These are phyloP conservation scores for Xylaria nigripes DNA, from an alignment of 495 filamentous ascomycete genomes.

Conservation along the genomic window DNA sequence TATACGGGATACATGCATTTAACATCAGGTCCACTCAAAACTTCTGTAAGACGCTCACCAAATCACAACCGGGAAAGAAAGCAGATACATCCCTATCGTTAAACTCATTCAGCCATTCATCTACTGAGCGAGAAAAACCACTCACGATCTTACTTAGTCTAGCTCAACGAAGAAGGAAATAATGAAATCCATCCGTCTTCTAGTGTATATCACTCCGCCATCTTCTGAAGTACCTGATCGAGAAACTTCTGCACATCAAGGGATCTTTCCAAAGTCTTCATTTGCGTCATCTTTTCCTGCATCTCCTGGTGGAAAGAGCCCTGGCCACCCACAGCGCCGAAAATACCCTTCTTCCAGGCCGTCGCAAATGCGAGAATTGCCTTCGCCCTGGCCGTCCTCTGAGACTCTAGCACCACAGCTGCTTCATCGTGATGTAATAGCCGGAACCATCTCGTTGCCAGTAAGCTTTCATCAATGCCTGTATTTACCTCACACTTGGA, in stretches of 20 bases:
- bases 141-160: not conserved
- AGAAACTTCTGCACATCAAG: constrained; percentile 34
- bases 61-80: too few relatives aligned
- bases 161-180: not conserved
- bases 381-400: constrained; percentile 32
- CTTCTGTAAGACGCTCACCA: too few relatives aligned
- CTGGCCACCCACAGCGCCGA: constrained; percentile 16
- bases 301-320: constrained; percentile 11
- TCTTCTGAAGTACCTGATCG: constrained; percentile 11
- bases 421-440: constrained; percentile 32
- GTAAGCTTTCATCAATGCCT: constrained; percentile 2
- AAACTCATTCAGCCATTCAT: too few relatives aligned
- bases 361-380: constrained; percentile 26
- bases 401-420: constrained; percentile 29
- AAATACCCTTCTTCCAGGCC: constrained; percentile 24
- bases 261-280: constrained; percentile 32
- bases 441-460: constrained; percentile 29
- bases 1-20: too few relatives aligned
- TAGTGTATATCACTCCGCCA: not conserved
- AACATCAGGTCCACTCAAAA: too few relatives aligned
- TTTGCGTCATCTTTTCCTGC: constrained; percentile 18
- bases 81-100: too few relatives aligned
- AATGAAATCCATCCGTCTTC: not conserved
- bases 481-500: not conserved
- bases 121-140: too few relatives aligned